Percentiles rank a stretch among this genome's conserved stretches.
Conservation (phyloP, 2,329 filamentous ascomycete species). For the Aspergillus oerlinghausenensis region DNA sequence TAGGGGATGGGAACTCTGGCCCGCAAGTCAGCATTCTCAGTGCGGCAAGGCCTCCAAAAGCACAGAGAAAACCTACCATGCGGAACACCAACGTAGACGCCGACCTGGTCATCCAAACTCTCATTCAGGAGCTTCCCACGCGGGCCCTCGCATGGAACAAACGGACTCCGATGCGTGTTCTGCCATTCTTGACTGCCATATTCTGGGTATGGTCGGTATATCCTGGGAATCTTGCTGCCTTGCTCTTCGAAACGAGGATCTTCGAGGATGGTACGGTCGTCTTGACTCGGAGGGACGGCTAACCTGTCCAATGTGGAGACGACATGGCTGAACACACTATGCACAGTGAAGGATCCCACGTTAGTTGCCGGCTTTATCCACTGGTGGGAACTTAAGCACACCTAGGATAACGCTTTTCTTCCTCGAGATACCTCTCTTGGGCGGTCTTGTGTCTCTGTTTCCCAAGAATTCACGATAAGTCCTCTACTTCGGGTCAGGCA, state of each 20-base stretch:
- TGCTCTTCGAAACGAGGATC: background rate
- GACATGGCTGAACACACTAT: background rate
- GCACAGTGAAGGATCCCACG: background rate
- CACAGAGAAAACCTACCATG: background rate
- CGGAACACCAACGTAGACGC: constrained; percentile 49
- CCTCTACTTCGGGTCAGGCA: background rate
- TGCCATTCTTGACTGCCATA: constrained; percentile 62
- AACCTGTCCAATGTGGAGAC: background rate
- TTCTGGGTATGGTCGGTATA: constrained; percentile 66
- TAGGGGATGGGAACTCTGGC: constrained; percentile 51
- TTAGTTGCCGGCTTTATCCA: background rate
- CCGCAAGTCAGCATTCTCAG: constrained; percentile 40
- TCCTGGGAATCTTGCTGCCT: constrained; percentile 37
- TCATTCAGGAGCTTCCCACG: constrained; percentile 48
- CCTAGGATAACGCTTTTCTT: background rate
- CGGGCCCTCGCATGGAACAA: constrained; percentile 63
- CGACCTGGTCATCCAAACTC: constrained; percentile 57
- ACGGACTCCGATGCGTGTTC: constrained; percentile 51
- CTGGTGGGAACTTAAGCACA: background rate
- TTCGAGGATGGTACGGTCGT: background rate
- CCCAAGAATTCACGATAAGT: background rate
- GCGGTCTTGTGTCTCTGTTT: background rate
- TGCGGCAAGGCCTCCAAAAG: constrained; percentile 19
- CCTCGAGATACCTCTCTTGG: background rate
- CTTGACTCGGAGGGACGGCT: background rate